These are phyloP conservation scores for Colletotrichum chlorophyti DNA, from an alignment of 2,329 filamentous ascomycete genomes.

Conservation along the genomic window DNA sequence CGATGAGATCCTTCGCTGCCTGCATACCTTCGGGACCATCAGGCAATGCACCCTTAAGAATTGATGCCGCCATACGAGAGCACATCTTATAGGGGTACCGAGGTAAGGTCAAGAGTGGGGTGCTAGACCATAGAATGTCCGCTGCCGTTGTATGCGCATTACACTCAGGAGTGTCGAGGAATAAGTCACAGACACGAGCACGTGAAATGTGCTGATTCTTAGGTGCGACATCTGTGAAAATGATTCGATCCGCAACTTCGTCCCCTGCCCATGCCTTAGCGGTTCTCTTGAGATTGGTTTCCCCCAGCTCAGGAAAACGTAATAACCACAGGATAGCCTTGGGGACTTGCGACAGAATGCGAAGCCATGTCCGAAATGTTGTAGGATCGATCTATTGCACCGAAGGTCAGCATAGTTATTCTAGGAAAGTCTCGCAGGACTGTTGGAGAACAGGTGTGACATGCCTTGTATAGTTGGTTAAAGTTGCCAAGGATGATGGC, in stretches of 20 bases:
- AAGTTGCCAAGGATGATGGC: conserved; percentile 95
- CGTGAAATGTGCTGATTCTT: conserved; percentile 94
- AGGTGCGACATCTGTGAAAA: conserved; percentile 96
- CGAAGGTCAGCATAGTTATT: no score
- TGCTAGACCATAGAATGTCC: conserved; percentile 95
- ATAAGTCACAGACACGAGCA: conserved; percentile 90
- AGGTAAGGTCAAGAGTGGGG: conserved; percentile 87
- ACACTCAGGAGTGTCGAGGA: conserved; percentile 96
- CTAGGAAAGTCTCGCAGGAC: conserved; percentile 29
- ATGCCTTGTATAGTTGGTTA: conserved; percentile 97
- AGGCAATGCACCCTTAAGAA: conserved; percentile 87
- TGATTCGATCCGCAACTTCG: conserved; percentile 83
- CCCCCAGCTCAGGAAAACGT: conserved; percentile 94
- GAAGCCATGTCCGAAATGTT: conserved; percentile 93
- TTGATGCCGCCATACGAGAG: conserved; percentile 95
- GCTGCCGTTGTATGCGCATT: conserved; percentile 98
- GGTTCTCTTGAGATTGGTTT: conserved; percentile 81
- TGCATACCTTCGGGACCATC: conserved; percentile 69
- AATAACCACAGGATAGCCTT: conserved; percentile 94
- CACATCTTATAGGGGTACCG: conserved; percentile 99
- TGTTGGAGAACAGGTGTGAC: conserved; percentile 36
- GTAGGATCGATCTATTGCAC: conserved; percentile 85
- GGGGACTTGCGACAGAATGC: conserved; percentile 84
- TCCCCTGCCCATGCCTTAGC: conserved; percentile 84
- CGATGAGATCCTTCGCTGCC: conserved; percentile 79